Evolutionary conservation across 805 yeast genomes (phyloP), one percentile per base, ranked within the genome.

Genomic region (Kluyveromyces starmeri): DNA sequence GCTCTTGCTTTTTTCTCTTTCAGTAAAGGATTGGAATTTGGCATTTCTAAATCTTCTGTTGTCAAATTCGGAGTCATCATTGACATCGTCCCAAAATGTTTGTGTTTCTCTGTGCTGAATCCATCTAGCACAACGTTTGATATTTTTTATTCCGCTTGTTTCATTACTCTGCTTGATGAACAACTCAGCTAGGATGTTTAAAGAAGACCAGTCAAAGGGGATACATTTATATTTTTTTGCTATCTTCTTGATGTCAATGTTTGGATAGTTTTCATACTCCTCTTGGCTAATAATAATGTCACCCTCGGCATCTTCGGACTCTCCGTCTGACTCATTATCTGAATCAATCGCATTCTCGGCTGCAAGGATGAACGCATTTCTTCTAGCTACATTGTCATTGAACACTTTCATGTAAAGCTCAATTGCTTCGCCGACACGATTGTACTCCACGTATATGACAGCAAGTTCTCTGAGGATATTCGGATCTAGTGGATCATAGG

Each of bases 31-130:
- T 34, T 63, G 66, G 45, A 55, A 73, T 31, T 62, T 64, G 7
- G 61, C 55, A 44, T 67, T 66, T 28, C 67, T 70, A 23, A 61
- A 57, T 42, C 94, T 62, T 50, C 94, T 67, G 16, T 66, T 71
- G 53, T 89, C 96, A 59, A 80, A 89, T 56, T 89, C 97, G 0
- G 83, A 62, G 54, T 89, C 97, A 42, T 77, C 78, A 11, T 60
- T 62, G 3, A 49, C 51, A 34, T 59, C 63, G 28, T 66, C 67
- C 71, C 71, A 67, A 42, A 66, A 67, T 0, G 51, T 47, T 43
- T 67, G 70, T n/a, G 39, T 62, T 26, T 67, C 74, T 42, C 98
- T 70, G 10, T 64, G 64, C 39, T 80, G 85, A 11, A 89, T 71
- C 92, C 95, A 86, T 41, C 98, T 64, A 0, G 95, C 73, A 8